Evolutionary conservation across 225 moss, liverwort and hornwort species (phyloP), one percentile per base, ranked within the genome.

Genomic region (Bryoerythrophyllum caledonicum): DNA sequence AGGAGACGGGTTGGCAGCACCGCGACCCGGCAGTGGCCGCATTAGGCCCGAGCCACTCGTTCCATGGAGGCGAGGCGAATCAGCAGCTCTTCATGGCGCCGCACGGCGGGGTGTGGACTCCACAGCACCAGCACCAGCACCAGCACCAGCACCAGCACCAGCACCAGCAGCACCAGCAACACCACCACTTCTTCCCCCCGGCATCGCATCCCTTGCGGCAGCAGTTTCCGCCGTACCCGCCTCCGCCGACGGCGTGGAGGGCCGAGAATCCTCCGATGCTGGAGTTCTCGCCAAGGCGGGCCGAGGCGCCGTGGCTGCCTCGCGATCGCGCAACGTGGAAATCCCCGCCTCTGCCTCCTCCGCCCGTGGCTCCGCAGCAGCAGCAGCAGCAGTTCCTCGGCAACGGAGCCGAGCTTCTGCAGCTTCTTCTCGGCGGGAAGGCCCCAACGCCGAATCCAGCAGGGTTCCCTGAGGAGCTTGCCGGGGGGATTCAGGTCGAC

Each of bases 1-100:
- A 86, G 44, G 87, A 82, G 26, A 28, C 71, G 0, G 72, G 60
- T 58, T 94, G 94, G 91, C 92, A 76, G 82, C 87, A 72, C 78
- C 81, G 89, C 70, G 96, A 97, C 88, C 97, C 97, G 11, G 97
- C 97, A 15, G 94, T 97, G 28, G 97, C 97, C 46, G 92, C 94
- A 53, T 72, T 97, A 71, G 97, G 94, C n/a, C 94, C 94, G 13
- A 94, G 94, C 81, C 91, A 92, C 66, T 87, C 87, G 9, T 96
- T 74, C 71, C 88, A 87, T 82, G 88, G 74, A 56, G 83, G 77
- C 16, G 81, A 82, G 55, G 34, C 92, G 10, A 88, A 76, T 78
- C 83, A 67, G 34, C 83, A 67, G 34, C 73, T 82, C 78, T 87
- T 89, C 69, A 82, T 84, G 72, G 71, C 86, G 14, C 87, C 89